These are phyloP conservation scores for Solanum aculeatissimum DNA, from an alignment of 305 asterid genomes.

Conservation along the genomic window DNA sequence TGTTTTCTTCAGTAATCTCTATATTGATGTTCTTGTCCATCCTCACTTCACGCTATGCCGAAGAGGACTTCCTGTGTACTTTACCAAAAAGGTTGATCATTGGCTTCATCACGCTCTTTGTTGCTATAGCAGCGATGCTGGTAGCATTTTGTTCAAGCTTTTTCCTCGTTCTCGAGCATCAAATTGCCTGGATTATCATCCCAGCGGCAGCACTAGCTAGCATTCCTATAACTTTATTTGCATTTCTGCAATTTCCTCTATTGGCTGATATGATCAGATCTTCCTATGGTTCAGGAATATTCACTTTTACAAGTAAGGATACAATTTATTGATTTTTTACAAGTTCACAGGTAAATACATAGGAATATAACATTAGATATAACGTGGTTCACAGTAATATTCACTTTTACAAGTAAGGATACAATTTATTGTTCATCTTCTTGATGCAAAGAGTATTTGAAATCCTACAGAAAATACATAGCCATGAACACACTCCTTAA, in stretches of 20 bases:
- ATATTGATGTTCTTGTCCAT: constrained; percentile 27
- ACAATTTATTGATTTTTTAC: not conserved
- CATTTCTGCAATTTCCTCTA: constrained; percentile 18
- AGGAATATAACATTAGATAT: too few species aligned
- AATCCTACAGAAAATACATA: not conserved
- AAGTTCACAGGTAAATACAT: not conserved
- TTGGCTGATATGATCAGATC: constrained; percentile 18
- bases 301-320: not conserved
- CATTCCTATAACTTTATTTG: constrained; percentile 15
- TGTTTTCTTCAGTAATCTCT: constrained; percentile 21
- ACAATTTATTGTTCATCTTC: not conserved
- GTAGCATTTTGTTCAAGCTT: constrained; percentile 25
- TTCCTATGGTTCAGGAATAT: constrained; percentile 21
- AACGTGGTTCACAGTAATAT: too few species aligned
- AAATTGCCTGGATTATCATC: constrained; percentile 10
- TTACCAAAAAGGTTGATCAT: constrained; percentile 16
- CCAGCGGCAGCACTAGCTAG: constrained; percentile 15
- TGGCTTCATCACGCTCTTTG: constrained; percentile 20
- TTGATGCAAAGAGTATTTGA: not conserved
- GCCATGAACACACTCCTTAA: not conserved
- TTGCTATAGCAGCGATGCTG: constrained; percentile 18
- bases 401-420: not conserved
- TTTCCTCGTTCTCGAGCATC: constrained; percentile 8
- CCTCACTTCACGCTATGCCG: constrained; percentile 28
- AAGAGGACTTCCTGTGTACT: constrained; percentile 16